Conservation (phyloP, 1,139 yeast genomes). For the Saccharomyces hybrid region DNA sequence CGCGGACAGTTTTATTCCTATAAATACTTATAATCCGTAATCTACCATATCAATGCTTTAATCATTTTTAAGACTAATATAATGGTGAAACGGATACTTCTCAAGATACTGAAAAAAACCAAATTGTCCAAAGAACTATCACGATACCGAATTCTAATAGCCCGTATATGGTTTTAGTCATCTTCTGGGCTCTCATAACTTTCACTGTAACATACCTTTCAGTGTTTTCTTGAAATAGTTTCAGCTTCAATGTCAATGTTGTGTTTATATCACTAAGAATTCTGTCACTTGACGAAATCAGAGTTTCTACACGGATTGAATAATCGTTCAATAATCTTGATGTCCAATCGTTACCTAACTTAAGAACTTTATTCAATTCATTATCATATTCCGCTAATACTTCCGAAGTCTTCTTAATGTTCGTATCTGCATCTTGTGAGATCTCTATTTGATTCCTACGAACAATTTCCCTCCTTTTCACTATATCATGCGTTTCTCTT, state of each 20-base stretch:
- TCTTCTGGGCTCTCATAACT: constrained; percentile 29
- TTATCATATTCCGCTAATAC: constrained; percentile 17
- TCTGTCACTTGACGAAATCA: constrained; percentile 65
- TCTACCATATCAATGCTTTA: constrained; percentile 38
- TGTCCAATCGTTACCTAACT: constrained; percentile 25
- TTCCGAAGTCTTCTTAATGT: constrained; percentile 15
- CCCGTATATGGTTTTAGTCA: constrained; percentile 38
- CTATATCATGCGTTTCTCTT: constrained; percentile 21
- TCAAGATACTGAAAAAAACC: constrained; percentile 60
- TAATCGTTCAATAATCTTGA: constrained; percentile 28
- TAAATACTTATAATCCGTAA: constrained; percentile 2
- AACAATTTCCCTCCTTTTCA: constrained; percentile 17
- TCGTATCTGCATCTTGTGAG: constrained; percentile 14
- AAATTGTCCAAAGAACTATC: constrained; percentile 54
- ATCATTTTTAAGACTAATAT: constrained; percentile 36
- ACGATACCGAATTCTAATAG: constrained; percentile 51
- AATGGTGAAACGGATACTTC: constrained; percentile 35
- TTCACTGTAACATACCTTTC: constrained; percentile 44
- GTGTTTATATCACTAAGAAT: constrained; percentile 79
- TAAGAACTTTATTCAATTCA: constrained; percentile 20
- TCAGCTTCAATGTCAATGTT: constrained; percentile 60
- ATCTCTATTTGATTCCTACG: constrained; percentile 14
- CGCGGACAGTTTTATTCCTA: background rate
- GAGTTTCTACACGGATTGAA: constrained; percentile 41
- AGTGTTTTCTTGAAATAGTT: constrained; percentile 61